These are phyloP conservation scores for Cetraspora pellucida DNA, from an alignment of 192 early-diverging fungal species.

Conservation along the genomic window DNA sequence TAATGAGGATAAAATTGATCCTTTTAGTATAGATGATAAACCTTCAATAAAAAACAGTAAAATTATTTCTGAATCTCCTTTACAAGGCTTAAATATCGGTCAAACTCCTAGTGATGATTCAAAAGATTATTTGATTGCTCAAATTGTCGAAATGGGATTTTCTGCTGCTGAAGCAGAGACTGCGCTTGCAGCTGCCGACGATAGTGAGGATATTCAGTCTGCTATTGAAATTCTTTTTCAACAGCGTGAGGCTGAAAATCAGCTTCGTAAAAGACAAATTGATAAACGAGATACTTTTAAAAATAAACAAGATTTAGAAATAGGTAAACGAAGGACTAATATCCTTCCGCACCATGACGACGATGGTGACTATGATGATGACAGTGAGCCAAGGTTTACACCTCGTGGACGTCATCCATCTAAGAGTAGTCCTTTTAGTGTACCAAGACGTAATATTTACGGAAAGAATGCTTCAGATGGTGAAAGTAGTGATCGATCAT, in stretches of 20 bases:
- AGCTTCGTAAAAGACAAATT: conserved; percentile 14
- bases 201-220: conserved; percentile 59
- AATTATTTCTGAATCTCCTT: not conserved
- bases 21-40: not conserved
- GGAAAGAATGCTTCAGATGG: conserved; percentile 25
- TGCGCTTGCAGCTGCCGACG: conserved; percentile 71
- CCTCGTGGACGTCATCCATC: not conserved
- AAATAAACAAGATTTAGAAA: not conserved
- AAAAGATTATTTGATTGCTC: conserved; percentile 53
- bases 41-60: not conserved
- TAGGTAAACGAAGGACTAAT: conserved; percentile 10
- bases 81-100: not conserved
- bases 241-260: conserved; percentile 41
- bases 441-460: conserved; percentile 5
- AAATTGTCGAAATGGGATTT: conserved; percentile 84
- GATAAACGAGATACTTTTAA: conserved; percentile 8
- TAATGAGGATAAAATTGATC: not conserved
- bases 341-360: conserved; percentile 29
- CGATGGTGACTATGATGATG: conserved; percentile 16
- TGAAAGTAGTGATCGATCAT: conserved; percentile 21
- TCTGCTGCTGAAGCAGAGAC: conserved; percentile 60
- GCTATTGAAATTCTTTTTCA: conserved; percentile 57
- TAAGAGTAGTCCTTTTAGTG: conserved; percentile 3
- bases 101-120: not conserved
- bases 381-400: conserved; percentile 20